Evolutionary conservation across 2,329 filamentous ascomycete species (phyloP).

Genomic region (Fusarium annulatum): DNA sequence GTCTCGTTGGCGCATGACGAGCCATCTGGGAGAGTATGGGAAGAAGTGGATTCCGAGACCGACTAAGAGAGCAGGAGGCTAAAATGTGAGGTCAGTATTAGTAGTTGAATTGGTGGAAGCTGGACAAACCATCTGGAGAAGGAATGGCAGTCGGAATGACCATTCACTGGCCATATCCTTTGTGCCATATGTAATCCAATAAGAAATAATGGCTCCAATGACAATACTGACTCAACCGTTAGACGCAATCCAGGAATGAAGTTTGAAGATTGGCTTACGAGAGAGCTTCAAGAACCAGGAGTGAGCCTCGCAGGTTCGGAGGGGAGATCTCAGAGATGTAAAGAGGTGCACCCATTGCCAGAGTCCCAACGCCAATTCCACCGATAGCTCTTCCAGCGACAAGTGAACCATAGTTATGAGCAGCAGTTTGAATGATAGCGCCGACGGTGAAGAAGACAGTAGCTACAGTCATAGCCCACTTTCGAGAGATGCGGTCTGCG

Average conservation of each 20-base stretch:
- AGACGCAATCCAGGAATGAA: no score
- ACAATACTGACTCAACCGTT: conserved; percentile 5
- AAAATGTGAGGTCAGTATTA: fast-evolving
- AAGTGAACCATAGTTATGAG: conserved; percentile 16
- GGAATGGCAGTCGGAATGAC: conserved; percentile 55
- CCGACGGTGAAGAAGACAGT: conserved; percentile 39
- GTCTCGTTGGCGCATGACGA: conserved; percentile 53
- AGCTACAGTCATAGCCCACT: conserved; percentile 39
- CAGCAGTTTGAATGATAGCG: conserved; percentile 37
- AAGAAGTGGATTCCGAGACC: conserved; percentile 55
- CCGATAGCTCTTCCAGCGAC: conserved; percentile 43
- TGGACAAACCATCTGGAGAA: conserved; percentile 21
- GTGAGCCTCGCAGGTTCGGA: conserved; percentile 58
- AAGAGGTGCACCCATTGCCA: conserved; percentile 55
- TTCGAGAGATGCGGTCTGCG: conserved; percentile 41
- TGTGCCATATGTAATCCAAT: conserved; percentile 65
- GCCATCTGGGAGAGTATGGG: conserved; percentile 60
- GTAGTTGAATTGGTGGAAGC: fast-evolving
- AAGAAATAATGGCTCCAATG: conserved; percentile 59
- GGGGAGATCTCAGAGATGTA: conserved; percentile 64
- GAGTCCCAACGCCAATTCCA: conserved; percentile 59
- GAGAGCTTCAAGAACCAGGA: conserved; percentile 61
- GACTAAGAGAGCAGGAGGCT: conserved; percentile 55
- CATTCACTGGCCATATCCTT: conserved; percentile 55
- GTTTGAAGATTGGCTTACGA: conserved; percentile 11